These are phyloP conservation scores for Pulveroboletus sp. DNA, from an alignment of 768 basidiomycete genomes.

Conservation along the genomic window DNA sequence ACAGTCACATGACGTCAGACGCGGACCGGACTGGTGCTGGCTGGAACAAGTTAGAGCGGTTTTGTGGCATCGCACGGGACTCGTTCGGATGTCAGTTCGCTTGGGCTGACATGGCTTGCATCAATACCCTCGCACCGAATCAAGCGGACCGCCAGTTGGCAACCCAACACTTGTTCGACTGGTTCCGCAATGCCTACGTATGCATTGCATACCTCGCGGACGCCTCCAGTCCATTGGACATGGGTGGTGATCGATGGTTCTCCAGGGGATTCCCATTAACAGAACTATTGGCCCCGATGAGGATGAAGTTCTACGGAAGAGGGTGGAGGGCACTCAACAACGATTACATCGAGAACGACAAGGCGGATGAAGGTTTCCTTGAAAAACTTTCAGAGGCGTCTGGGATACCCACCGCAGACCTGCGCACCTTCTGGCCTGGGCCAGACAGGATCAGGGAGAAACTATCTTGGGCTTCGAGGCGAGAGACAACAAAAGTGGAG, in stretches of 20 bases:
- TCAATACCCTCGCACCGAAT: constrained; percentile 1
- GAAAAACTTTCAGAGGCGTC: constrained; percentile 12
- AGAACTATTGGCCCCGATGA: constrained; percentile 18
- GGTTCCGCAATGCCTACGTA: constrained; percentile 23
- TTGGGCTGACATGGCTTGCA: constrained; percentile 18
- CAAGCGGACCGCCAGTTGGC: not conserved
- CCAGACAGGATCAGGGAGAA: constrained; percentile 18
- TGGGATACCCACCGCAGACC: constrained; percentile 9
- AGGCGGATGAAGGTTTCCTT: constrained; percentile 18
- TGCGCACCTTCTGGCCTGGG: constrained; percentile 19
- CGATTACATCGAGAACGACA: constrained; percentile 17
- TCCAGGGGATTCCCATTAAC: constrained; percentile 12
- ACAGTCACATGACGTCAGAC: constrained; percentile 4
- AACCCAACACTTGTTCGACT: constrained; percentile 8
- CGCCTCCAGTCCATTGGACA: constrained; percentile 1
- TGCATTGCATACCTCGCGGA: constrained; percentile 17
- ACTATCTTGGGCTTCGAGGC: constrained; percentile 18
- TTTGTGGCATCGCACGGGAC: constrained; percentile 5
- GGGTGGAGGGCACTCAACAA: constrained; percentile 17
- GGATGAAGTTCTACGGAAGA: constrained; percentile 22
- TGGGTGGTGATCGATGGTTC: constrained; percentile 16
- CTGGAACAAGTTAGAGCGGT: constrained; percentile 16
- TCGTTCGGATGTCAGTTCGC: constrained; percentile 19
- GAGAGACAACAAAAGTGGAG: constrained; percentile 8
- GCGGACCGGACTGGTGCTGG: not conserved